Conservation (phyloP, 768 basidiomycete genomes). For the Russula emetica region DNA sequence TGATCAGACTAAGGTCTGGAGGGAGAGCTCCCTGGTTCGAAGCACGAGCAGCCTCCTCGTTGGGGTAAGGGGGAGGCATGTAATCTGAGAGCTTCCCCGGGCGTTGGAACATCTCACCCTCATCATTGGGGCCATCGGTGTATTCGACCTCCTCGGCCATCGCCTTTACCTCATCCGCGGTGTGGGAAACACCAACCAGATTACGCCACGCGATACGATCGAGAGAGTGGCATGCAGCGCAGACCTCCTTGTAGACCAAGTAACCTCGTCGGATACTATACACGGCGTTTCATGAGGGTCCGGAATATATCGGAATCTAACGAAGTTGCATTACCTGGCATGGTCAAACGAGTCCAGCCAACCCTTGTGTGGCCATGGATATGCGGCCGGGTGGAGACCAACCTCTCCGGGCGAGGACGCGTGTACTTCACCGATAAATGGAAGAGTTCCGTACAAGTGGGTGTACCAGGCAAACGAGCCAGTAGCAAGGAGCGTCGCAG, state of each 20-base stretch:
- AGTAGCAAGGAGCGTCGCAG: constrained; percentile 69
- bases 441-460: constrained; percentile 84
- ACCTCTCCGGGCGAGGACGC: constrained; percentile 92
- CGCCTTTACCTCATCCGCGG: constrained; percentile 78
- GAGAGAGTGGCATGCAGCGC: constrained; percentile 97
- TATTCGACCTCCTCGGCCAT: constrained; percentile 99
- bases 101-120: constrained; percentile 98
- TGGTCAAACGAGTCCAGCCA: constrained; percentile 92
- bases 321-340: constrained; percentile 61
- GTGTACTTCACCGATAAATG: constrained; percentile 87
- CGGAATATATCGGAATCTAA: constrained; percentile 16
- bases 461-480: constrained; percentile 97
- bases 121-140: constrained; percentile 87
- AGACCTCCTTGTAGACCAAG: constrained; percentile 98
- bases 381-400: constrained; percentile 81
- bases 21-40: constrained; percentile 93
- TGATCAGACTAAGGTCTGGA: constrained; percentile 94
- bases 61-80: constrained; percentile 91
- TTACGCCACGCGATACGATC: constrained; percentile 99
- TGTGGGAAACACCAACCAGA: constrained; percentile 96
- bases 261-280: constrained; percentile 89
- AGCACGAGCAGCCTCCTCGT: constrained; percentile 95
- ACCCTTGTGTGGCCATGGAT: constrained; percentile 93
- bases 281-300: constrained; percentile 21
- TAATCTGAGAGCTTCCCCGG: constrained; percentile 99